Percentiles rank a stretch among this genome's conserved stretches.
phyloP scores from a whole-genome alignment of 2,329 filamentous ascomycete genomes.

The Phialophora macrospora region DNA sequence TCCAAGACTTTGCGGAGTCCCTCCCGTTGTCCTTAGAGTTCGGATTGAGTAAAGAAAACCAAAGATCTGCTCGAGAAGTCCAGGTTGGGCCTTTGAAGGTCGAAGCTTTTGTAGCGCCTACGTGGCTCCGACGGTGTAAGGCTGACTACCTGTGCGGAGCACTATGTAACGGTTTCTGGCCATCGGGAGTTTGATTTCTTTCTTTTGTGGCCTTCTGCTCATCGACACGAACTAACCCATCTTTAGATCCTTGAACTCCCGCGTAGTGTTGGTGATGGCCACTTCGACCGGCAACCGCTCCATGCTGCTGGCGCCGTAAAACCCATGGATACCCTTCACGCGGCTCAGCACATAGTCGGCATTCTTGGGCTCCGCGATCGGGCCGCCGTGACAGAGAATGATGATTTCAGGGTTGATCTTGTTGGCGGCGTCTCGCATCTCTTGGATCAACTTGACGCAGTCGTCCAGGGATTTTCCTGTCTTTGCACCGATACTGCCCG shows the following conservation, averaged over 20 bases:
- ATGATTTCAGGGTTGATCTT: constrained; percentile 63
- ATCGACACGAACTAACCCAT: constrained; percentile 29
- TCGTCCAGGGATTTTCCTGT: constrained; percentile 67
- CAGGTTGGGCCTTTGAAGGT: not conserved
- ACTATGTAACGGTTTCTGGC: not conserved
- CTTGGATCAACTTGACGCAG: constrained; percentile 65
- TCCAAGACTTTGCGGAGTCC: not conserved
- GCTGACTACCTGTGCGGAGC: not conserved
- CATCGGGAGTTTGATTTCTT: not conserved
- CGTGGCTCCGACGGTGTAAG: not conserved
- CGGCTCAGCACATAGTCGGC: constrained; percentile 65
- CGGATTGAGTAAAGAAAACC: not conserved
- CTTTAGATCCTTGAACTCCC: constrained; percentile 57
- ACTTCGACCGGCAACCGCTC: constrained; percentile 70
- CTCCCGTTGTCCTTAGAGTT: not conserved
- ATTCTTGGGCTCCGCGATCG: constrained; percentile 67
- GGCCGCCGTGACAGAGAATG: constrained; percentile 72
- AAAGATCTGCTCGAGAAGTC: not conserved
- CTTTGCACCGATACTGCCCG: constrained; percentile 67
- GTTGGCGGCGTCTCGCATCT: constrained; percentile 65
- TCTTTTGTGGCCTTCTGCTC: not conserved
- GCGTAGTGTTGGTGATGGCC: constrained; percentile 65
- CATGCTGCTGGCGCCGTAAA: constrained; percentile 73
- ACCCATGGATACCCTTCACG: constrained; percentile 70
- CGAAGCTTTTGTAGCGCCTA: no score